These are phyloP conservation scores for Cryptomeria japonica DNA, from an alignment of 75 land plant genomes.

Conservation along the genomic window DNA sequence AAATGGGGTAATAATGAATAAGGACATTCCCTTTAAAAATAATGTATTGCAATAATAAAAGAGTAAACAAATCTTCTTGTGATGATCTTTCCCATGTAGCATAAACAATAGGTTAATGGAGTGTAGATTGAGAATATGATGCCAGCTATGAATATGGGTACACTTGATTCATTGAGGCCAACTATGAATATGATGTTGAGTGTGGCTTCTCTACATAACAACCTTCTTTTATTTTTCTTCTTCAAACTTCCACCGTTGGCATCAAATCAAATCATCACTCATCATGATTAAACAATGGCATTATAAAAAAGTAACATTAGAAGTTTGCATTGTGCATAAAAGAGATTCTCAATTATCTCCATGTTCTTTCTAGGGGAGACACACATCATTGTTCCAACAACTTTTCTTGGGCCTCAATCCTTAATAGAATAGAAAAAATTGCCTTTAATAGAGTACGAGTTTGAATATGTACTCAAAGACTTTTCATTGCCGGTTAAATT, in stretches of 20 bases:
- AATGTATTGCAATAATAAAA: no score
- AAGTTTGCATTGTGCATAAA: neutral
- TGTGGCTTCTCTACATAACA: neutral
- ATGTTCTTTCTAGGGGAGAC: neutral
- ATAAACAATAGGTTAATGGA: no score
- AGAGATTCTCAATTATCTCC: slow-evolving; percentile 5
- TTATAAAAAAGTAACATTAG: slow-evolving; percentile 1
- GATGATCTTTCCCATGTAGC: neutral
- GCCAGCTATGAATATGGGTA: neutral
- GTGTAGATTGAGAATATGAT: neutral
- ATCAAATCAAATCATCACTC: neutral
- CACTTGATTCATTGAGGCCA: neutral
- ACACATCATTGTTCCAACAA: slow-evolving; percentile 6
- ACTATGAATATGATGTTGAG: neutral
- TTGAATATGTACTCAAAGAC: neutral
- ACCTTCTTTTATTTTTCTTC: neutral
- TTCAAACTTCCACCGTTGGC: neutral
- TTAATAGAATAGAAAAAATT: neutral
- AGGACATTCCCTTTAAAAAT: no score
- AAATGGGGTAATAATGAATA: no score
- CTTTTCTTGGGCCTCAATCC: neutral
- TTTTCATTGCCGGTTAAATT: neutral
- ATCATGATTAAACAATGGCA: slow-evolving; percentile 4
- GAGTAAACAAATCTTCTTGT: neutral
- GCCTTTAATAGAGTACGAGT: neutral